Conservation (phyloP, 768 basidiomycete species). For the Podaxis mareebaensis region DNA sequence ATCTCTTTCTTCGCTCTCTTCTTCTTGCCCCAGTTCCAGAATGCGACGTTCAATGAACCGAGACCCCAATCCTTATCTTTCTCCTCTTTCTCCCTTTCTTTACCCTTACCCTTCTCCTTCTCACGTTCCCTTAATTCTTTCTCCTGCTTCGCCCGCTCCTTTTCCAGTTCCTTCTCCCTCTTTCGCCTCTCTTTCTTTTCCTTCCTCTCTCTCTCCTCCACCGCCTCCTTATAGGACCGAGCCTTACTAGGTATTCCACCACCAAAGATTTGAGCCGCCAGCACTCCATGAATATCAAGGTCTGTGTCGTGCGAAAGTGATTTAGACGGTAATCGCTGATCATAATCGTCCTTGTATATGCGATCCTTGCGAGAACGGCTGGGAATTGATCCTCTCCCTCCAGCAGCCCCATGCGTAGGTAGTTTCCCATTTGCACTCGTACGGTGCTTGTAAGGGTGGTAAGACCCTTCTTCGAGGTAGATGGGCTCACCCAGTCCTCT, state of each 20-base stretch:
- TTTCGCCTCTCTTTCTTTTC: constrained; percentile 28
- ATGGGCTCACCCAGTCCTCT: neutral
- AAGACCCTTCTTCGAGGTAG: neutral
- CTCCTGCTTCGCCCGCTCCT: constrained; percentile 13
- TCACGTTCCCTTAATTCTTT: constrained; percentile 17
- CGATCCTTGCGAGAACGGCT: neutral
- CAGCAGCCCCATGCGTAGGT: neutral
- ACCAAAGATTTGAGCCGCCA: constrained; percentile 4
- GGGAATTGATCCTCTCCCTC: neutral
- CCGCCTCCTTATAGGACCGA: neutral
- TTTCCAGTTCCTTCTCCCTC: constrained; percentile 30
- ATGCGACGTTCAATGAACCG: constrained; percentile 3
- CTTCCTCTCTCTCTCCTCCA: constrained; percentile 17
- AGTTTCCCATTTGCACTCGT: neutral
- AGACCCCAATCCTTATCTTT: constrained; percentile 11
- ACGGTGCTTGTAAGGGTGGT: neutral
- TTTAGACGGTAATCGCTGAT: neutral
- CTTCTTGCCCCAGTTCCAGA: constrained; percentile 15
- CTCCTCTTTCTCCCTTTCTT: constrained; percentile 16
- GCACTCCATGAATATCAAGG: neutral
- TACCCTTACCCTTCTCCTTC: constrained; percentile 23
- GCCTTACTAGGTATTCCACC: neutral
- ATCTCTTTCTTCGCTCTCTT: constrained; percentile 10
- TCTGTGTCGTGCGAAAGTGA: neutral
- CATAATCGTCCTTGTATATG: neutral